These are phyloP conservation scores for Polymyxa betae DNA, from an alignment of 208 protist species.

Conservation along the genomic window DNA sequence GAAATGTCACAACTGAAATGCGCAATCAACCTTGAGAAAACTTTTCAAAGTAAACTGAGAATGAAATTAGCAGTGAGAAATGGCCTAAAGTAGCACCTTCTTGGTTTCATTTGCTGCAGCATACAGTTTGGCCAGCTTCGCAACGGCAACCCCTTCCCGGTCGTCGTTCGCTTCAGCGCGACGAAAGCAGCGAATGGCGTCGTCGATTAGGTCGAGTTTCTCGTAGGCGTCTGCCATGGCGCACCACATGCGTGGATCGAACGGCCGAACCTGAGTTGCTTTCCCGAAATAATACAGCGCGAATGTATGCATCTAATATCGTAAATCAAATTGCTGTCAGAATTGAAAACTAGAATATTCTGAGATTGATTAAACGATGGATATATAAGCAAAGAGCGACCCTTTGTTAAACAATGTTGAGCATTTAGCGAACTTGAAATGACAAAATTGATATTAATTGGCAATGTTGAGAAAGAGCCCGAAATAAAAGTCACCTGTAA, in stretches of 20 bases:
- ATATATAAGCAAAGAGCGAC: background rate
- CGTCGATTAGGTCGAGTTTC: background rate
- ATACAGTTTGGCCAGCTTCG: conserved; percentile 55
- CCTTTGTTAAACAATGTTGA: background rate
- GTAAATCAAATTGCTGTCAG: background rate
- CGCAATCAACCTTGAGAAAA: too few relatives aligned
- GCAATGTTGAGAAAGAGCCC: too few relatives aligned
- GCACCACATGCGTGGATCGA: conserved; percentile 89
- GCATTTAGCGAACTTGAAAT: too few relatives aligned
- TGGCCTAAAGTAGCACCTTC: background rate
- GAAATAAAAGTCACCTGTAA: conserved; percentile 66
- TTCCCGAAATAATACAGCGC: conserved; percentile 94
- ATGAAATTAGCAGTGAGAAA: background rate
- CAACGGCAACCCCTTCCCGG: background rate
- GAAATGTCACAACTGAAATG: too few relatives aligned
- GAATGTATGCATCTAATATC: conserved; percentile 82
- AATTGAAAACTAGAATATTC: background rate
- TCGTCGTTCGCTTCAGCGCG: conserved; percentile 44
- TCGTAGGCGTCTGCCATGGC: conserved; percentile 77
- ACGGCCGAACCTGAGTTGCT: conserved; percentile 83
- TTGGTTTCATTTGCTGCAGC: background rate
- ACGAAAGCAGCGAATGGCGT: conserved; percentile 50
- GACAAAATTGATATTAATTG: too few relatives aligned
- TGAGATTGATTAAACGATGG: background rate
- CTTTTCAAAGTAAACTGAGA: too few relatives aligned